Percentiles rank a stretch among this genome's conserved stretches.
Conservation (phyloP, 2,329 filamentous ascomycete genomes). For the Aspergillus caelatus region DNA sequence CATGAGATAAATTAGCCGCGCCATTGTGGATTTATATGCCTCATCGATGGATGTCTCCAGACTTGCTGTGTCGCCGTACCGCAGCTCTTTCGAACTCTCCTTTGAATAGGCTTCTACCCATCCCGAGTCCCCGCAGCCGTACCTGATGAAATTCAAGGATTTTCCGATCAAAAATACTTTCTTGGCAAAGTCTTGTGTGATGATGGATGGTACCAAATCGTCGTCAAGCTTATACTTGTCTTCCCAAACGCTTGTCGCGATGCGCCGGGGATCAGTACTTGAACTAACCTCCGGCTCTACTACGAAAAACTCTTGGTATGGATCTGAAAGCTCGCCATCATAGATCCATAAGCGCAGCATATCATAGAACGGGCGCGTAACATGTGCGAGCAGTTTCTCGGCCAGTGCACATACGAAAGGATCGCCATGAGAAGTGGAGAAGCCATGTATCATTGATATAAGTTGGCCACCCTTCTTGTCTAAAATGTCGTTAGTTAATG, state of each 20-base stretch:
- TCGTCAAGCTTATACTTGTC: slow-evolving; percentile 90
- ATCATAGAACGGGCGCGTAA: slow-evolving; percentile 94
- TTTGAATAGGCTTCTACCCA: slow-evolving; percentile 98
- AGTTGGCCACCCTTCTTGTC: slow-evolving; percentile 83
- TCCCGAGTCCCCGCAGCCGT: slow-evolving; percentile 87
- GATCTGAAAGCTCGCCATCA: slow-evolving; percentile 95
- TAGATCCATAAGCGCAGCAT: slow-evolving; percentile 98
- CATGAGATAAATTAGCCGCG: slow-evolving; percentile 90
- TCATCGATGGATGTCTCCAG: slow-evolving; percentile 93
- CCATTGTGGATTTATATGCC: slow-evolving; percentile 98
- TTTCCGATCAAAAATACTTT: slow-evolving; percentile 98
- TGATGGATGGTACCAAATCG: slow-evolving; percentile 88
- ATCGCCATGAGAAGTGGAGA: slow-evolving; percentile 91
- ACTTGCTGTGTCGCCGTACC: slow-evolving; percentile 89
- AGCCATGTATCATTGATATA: slow-evolving; percentile 89
- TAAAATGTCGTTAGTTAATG: slow-evolving; percentile 24
- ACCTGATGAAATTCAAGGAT: slow-evolving; percentile 95
- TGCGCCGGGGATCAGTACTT: slow-evolving; percentile 50
- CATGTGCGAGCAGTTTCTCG: slow-evolving; percentile 80
- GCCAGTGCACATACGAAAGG: slow-evolving; percentile 93
- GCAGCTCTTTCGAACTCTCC: slow-evolving; percentile 84
- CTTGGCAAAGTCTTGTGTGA: slow-evolving; percentile 89
- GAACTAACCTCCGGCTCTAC: slow-evolving; percentile 70
- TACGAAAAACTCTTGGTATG: slow-evolving; percentile 94
- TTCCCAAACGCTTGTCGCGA: slow-evolving; percentile 91